A percentile compares a stretch with the other conserved stretches of the same genome.
phyloP scores from a whole-genome alignment of 2,329 filamentous ascomycete species.

The Nemania serpens region DNA sequence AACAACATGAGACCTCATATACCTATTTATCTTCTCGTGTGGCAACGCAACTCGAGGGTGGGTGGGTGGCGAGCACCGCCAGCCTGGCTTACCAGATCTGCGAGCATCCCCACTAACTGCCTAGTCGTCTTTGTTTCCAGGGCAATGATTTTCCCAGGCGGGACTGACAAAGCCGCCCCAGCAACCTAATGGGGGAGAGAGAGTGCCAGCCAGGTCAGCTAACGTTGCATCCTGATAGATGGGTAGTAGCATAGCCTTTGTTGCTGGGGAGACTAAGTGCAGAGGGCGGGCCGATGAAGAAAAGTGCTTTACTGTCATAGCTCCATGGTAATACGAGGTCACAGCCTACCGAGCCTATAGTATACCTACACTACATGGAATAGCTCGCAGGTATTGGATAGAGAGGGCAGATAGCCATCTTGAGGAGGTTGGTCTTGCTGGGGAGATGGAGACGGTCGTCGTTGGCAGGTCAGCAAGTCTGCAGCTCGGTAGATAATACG shows the following conservation, averaged over 20 bases:
- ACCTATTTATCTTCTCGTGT: conserved; percentile 31
- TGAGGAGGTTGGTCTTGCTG: background rate
- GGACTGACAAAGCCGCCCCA: conserved; percentile 12
- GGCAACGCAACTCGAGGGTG: conserved; percentile 28
- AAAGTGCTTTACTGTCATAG: conserved; percentile 20
- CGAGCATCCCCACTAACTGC: conserved; percentile 24
- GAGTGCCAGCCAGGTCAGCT: conserved; percentile 12
- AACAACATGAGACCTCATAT: conserved; percentile 28
- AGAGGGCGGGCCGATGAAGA: conserved; percentile 21
- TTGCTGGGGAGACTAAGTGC: conserved; percentile 1
- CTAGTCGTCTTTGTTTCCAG: conserved; percentile 27
- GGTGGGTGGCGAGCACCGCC: conserved; percentile 30
- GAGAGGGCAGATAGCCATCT: background rate
- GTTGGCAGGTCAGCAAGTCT: conserved; percentile 17
- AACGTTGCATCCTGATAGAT: conserved; percentile 20
- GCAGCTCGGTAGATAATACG: no score
- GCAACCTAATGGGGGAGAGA: background rate
- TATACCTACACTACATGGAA: background rate
- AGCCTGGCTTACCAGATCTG: conserved; percentile 22
- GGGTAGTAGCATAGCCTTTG: conserved; percentile 1
- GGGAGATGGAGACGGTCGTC: conserved; percentile 23
- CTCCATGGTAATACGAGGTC: conserved; percentile 33
- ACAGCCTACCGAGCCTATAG: conserved; percentile 24
- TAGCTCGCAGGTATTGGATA: background rate
- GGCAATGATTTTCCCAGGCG: conserved; percentile 25